Evolutionary conservation across 306 rosid species (phyloP).

Genomic region (Trifolium repens): DNA sequence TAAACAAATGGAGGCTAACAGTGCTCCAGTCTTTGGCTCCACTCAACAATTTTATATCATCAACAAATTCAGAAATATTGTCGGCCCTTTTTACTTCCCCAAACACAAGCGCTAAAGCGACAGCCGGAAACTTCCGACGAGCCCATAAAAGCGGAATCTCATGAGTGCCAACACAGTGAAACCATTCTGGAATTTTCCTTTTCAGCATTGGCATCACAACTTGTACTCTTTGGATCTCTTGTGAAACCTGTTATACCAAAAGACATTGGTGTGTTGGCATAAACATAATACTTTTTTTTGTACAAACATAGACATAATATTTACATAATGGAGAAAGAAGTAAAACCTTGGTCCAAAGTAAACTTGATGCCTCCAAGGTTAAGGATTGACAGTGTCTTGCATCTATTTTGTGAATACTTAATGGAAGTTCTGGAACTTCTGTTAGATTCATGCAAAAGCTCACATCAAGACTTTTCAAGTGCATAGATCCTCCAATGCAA

Average conservation of each 20-base stretch:
- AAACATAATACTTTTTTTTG: neutral
- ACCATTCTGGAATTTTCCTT: constrained; percentile 22
- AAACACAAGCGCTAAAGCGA: constrained; percentile 26
- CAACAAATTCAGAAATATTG: neutral
- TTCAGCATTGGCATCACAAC: constrained; percentile 30
- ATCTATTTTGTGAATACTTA: neutral
- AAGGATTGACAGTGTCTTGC: neutral
- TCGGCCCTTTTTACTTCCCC: neutral
- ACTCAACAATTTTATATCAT: neutral
- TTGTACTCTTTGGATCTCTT: neutral
- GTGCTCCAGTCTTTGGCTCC: neutral
- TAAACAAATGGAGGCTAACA: neutral
- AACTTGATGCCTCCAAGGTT: neutral
- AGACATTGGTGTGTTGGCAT: constrained; percentile 1
- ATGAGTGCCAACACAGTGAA: neutral
- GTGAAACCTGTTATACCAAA: constrained; percentile 3
- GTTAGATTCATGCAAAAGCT: neutral
- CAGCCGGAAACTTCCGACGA: constrained; percentile 18
- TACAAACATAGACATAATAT: neutral
- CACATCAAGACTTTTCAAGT: neutral
- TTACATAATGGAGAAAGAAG: neutral
- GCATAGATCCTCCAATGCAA: neutral
- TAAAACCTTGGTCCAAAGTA: neutral
- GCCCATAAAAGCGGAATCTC: constrained; percentile 17
- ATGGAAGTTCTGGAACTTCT: neutral